Conservation (phyloP, 257 asterid species). For the Asclepias syriaca region DNA sequence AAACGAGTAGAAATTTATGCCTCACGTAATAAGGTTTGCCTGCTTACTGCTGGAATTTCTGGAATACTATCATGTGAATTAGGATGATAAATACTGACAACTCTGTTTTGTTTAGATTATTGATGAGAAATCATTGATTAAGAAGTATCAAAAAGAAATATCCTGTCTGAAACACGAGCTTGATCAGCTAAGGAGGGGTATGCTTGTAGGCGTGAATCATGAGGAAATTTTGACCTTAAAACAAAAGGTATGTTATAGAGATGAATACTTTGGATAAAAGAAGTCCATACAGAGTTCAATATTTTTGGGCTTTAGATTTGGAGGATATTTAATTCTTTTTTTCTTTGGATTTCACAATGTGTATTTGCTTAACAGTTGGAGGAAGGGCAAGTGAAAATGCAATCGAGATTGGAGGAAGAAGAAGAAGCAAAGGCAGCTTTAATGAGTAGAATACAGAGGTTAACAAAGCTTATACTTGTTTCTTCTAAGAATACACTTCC, state of each 20-base stretch:
- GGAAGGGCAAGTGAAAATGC: constrained; percentile 99
- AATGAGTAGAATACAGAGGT: constrained; percentile 98
- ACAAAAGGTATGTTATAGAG: constrained; percentile 53
- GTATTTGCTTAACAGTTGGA: constrained; percentile 51
- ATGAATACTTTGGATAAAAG: not conserved
- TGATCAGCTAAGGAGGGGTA: constrained; percentile 73
- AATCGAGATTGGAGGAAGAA: constrained; percentile 97
- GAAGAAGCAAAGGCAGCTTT: constrained; percentile 98
- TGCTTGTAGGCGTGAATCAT: constrained; percentile 69
- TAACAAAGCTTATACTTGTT: constrained; percentile 92
- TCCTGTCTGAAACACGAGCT: constrained; percentile 84
- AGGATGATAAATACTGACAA: constrained; percentile 13
- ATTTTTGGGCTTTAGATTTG: not conserved
- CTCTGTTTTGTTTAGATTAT: constrained; percentile 54
- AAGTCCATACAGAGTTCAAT: no score
- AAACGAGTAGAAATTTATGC: constrained; percentile 91
- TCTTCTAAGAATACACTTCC: constrained; percentile 85
- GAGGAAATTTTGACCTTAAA: constrained; percentile 78
- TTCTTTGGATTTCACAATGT: not conserved
- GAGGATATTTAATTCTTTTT: not conserved
- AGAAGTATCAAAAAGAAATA: constrained; percentile 96
- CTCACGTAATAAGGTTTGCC: constrained; percentile 89
- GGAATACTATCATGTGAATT: constrained; percentile 11
- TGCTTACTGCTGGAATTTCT: constrained; percentile 19
- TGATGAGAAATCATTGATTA: constrained; percentile 96